Conservation (phyloP, 345 rosid genomes). For the Balakata baccata region DNA sequence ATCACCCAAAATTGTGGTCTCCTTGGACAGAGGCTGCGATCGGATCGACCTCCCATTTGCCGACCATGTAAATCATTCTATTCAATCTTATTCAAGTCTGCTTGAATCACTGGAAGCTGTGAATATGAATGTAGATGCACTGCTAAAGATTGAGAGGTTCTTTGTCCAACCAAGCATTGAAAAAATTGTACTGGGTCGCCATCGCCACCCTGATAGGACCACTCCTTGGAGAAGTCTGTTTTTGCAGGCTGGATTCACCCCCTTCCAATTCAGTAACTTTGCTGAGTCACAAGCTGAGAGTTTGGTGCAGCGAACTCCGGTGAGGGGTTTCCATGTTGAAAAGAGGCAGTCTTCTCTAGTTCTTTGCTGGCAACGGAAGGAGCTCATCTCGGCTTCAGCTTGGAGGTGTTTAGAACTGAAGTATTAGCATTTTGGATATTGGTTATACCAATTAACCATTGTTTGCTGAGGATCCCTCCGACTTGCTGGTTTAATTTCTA, state of each 20-base stretch:
- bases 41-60: conserved; percentile 30
- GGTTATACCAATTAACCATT: conserved; percentile 15
- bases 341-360: conserved; percentile 24
- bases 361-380: conserved; percentile 33
- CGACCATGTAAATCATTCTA: conserved; percentile 22
- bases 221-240: conserved; percentile 23
- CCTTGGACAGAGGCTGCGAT: conserved; percentile 28
- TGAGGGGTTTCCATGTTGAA: conserved; percentile 28
- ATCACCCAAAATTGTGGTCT: conserved; percentile 28
- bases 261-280: conserved; percentile 27
- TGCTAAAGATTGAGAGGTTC: conserved; percentile 30
- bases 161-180: conserved; percentile 26
- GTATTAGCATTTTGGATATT: neutral
- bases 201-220: conserved; percentile 16
- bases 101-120: conserved; percentile 34
- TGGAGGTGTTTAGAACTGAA: conserved; percentile 28
- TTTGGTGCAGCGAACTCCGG: conserved; percentile 25
- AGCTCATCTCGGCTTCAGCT: conserved; percentile 28
- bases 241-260: conserved; percentile 25
- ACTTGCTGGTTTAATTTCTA: conserved; percentile 37
- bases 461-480: conserved; percentile 31
- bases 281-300: conserved; percentile 32
- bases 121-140: conserved; percentile 18
- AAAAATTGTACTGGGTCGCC: conserved; percentile 22
- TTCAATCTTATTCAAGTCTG: conserved; percentile 25